Conservation (phyloP, 1,284 basidiomycete species). For the Ceratobasidium sp. region DNA sequence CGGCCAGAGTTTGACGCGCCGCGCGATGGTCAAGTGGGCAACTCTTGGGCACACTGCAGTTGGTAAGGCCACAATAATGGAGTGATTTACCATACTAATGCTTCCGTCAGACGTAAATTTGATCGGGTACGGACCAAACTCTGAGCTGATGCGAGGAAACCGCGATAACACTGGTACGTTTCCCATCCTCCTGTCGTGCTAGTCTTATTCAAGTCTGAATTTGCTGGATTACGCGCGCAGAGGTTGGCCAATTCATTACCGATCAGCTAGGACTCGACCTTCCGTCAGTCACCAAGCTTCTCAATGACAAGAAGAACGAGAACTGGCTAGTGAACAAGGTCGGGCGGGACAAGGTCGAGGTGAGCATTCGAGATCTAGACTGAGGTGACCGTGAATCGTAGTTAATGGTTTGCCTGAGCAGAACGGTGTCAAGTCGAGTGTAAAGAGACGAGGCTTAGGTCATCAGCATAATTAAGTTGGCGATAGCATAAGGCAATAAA, state of each 20-base stretch:
- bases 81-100: neutral
- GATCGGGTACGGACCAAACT: slow-evolving; percentile 48
- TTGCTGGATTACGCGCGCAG: too few relatives aligned
- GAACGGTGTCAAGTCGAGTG: too few relatives aligned
- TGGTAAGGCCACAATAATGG: slow-evolving; percentile 3
- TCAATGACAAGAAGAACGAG: slow-evolving; percentile 46
- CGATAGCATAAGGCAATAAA: too few relatives aligned
- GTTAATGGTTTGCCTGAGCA: too few relatives aligned
- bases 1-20: slow-evolving; percentile 47
- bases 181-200: too few relatives aligned
- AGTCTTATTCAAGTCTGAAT: neutral
- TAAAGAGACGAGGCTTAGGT: too few relatives aligned
- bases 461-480: too few relatives aligned
- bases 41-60: slow-evolving; percentile 47
- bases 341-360: slow-evolving; percentile 43
- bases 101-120: slow-evolving; percentile 44
- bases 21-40: slow-evolving; percentile 48
- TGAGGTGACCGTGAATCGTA: too few relatives aligned
- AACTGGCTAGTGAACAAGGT: slow-evolving; percentile 38
- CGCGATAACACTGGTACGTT: slow-evolving; percentile 44
- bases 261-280: slow-evolving; percentile 43
- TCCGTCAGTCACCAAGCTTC: slow-evolving; percentile 31
- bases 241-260: slow-evolving; percentile 48
- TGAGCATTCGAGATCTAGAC: too few relatives aligned
- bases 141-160: slow-evolving; percentile 46